A percentile compares a stretch with the other conserved stretches of the same genome.
Conservation (phyloP, 345 rosid species). For the Arabidopsis arenosa region DNA sequence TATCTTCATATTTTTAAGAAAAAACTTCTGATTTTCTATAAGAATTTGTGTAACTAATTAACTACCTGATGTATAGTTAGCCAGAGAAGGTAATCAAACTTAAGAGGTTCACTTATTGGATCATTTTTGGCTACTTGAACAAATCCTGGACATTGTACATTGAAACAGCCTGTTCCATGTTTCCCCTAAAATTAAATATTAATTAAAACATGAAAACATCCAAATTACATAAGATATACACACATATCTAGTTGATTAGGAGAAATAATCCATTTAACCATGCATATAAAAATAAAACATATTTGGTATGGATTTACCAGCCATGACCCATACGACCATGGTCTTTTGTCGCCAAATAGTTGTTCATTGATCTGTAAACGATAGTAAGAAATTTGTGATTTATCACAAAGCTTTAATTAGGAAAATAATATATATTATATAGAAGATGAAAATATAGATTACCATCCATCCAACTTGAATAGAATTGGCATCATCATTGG, state of each 20-base stretch:
- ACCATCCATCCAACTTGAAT: constrained; percentile 14
- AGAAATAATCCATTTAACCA: neutral
- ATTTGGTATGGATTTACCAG: neutral
- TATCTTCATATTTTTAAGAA: no score
- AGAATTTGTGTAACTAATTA: no score
- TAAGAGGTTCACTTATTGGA: neutral
- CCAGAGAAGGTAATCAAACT: neutral
- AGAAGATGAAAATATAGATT: neutral
- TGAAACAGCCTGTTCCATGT: neutral
- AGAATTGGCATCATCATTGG: neutral
- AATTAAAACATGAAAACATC: neutral
- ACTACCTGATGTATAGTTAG: neutral
- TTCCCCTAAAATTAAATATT: neutral
- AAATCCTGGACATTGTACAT: neutral
- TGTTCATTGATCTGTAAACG: neutral
- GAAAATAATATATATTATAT: neutral
- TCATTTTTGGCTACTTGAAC: neutral
- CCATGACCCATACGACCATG: neutral
- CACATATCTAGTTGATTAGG: neutral
- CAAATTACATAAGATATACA: neutral
- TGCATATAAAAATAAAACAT: neutral
- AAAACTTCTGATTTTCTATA: no score
- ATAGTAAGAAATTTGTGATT: neutral
- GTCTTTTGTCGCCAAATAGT: neutral
- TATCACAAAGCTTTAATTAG: neutral